Evolutionary conservation across 2,329 filamentous ascomycete genomes (phyloP), one percentile per base, ranked within the genome.

Genomic region (Penicillium sp.): DNA sequence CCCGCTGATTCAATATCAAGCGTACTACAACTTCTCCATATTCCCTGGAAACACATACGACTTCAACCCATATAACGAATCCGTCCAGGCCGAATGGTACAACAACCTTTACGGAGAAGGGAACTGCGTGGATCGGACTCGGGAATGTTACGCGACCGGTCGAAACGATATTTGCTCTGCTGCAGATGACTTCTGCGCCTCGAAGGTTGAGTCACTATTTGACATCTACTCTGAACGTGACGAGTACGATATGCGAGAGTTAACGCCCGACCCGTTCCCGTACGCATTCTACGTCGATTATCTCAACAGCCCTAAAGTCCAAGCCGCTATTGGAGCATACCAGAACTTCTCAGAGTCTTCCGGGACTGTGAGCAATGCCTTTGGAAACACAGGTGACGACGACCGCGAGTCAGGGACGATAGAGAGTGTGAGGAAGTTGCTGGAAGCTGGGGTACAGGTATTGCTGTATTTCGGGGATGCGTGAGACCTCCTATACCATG

Each of bases 21-120:
- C 67, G 2, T 69, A 66, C 57, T 69, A 69, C 55, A 69, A 69
- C 49, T 70, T 64, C 56, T 65, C 64, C 17, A 56, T 68, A 2
- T 65, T 21, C 37, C 66, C 66, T 1, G 67, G 67, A 17, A 69
- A 69, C 48, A 64, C 66, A 7, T 69, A 69, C 38, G 64, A 66
- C 40, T 65, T 45, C 22, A 52, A 56, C 10, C 56, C 56, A 10
- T 58, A 66, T 45, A 45, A 39, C 9, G 43, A 45, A 9, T 39
- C 43, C 2, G 43, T 45, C 3, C 32, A 31, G 13, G 43, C 33
- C 5, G 43, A 45, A 17, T 45, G 43, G 43, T 45, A 45, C 9
- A 45, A 45, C 17, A 45, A 45, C 13, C 43, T 45, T 8, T 45
- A 45, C 3, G 43, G 33, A 29, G 43, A 39, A 39, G 43, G 43